Conservation (phyloP, 805 yeast species). For the Pichia insulana region DNA sequence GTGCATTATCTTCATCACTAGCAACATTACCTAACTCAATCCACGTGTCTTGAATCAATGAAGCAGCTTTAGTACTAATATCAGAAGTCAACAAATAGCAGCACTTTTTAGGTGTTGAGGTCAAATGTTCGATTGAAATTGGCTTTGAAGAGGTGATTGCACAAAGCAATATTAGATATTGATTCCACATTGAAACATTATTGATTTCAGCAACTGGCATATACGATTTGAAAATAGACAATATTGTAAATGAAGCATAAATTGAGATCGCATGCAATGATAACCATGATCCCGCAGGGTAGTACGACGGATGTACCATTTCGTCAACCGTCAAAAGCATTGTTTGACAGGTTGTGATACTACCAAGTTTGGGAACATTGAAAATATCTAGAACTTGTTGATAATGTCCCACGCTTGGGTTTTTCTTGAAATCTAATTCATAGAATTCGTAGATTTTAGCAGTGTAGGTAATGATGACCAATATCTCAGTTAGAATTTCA, state of each 20-base stretch:
- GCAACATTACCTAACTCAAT: slow-evolving; percentile 60
- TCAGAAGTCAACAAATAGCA: slow-evolving; percentile 55
- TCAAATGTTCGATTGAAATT: slow-evolving; percentile 57
- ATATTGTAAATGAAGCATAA: slow-evolving; percentile 6
- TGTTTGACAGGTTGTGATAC: slow-evolving; percentile 7
- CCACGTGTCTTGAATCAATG: slow-evolving; percentile 58
- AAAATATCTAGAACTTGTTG: slow-evolving; percentile 4
- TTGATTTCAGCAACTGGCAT: slow-evolving; percentile 45
- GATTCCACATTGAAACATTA: slow-evolving; percentile 45
- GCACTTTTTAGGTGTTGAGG: slow-evolving; percentile 66
- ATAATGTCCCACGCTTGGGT: background rate
- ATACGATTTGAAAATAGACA: slow-evolving; percentile 30
- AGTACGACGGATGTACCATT: slow-evolving; percentile 39
- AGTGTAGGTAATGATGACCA: slow-evolving; percentile 49
- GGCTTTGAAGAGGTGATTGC: slow-evolving; percentile 59
- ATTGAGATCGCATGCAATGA: slow-evolving; percentile 52
- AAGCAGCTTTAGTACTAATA: slow-evolving; percentile 51
- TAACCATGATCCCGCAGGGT: slow-evolving; percentile 67
- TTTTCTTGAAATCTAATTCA: slow-evolving; percentile 3
- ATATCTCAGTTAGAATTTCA: slow-evolving; percentile 64
- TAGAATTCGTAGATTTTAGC: slow-evolving; percentile 27
- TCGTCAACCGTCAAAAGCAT: slow-evolving; percentile 37
- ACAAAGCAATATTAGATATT: slow-evolving; percentile 48
- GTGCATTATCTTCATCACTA: slow-evolving; percentile 39
- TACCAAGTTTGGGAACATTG: slow-evolving; percentile 5